phyloP scores from a whole-genome alignment of 352 stramenopile species.

The Pelagophyceae sp. region DNA sequence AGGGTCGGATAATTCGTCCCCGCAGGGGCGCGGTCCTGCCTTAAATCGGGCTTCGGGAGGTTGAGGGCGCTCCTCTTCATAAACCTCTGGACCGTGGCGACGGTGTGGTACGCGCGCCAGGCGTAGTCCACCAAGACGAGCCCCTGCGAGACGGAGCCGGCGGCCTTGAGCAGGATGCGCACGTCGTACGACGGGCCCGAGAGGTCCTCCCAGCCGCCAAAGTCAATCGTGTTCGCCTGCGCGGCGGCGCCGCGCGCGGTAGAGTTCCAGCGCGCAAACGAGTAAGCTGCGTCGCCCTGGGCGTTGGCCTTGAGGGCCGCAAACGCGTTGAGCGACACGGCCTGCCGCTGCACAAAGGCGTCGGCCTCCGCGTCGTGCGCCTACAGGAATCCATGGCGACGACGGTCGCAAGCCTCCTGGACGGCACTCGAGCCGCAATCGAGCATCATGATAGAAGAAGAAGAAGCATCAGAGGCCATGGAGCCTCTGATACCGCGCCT shows the following conservation, averaged over 20 bases:
- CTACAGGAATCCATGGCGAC: background rate
- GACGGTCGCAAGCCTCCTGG: too few species aligned
- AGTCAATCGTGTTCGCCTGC: conserved; percentile 9
- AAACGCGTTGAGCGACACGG: conserved; percentile 30
- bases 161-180: conserved; percentile 23
- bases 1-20: too few species aligned
- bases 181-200: conserved; percentile 17
- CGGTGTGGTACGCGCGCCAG: conserved; percentile 29
- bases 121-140: conserved; percentile 34
- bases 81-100: conserved; percentile 31
- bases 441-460: conserved; percentile 19
- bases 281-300: conserved; percentile 18
- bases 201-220: conserved; percentile 29
- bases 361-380: conserved; percentile 18
- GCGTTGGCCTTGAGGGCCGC: conserved; percentile 10
- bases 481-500: too few species aligned
- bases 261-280: conserved; percentile 21
- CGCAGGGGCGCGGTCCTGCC: conserved; percentile 25
- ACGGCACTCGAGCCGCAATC: too few species aligned
- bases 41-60: conserved; percentile 31
- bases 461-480: too few species aligned
- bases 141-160: conserved; percentile 18
- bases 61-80: conserved; percentile 28
- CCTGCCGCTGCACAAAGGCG: conserved; percentile 27
- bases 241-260: background rate